Evolutionary conservation across 371 early-diverging fungal genomes (phyloP).

Genomic region (Dipsacomyces acuminosporus): DNA sequence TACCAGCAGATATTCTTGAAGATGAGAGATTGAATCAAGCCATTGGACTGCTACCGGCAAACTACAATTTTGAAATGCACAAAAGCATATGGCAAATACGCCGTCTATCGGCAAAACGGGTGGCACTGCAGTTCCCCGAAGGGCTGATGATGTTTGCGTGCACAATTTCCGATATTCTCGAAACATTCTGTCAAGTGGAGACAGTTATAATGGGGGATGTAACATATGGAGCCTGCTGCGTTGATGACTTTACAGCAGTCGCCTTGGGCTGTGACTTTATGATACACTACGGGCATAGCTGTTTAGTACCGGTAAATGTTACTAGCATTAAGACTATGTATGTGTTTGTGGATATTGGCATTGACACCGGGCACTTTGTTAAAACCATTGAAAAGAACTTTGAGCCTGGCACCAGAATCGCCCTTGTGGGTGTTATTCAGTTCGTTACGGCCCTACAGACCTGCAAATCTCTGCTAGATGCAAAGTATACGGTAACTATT

Average conservation of each 20-base stretch:
- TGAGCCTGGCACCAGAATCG: constrained; percentile 61
- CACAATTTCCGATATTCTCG: constrained; percentile 24
- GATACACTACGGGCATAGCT: constrained; percentile 99
- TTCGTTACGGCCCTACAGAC: constrained; percentile 90
- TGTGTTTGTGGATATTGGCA: constrained; percentile 99
- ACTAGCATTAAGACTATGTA: constrained; percentile 96
- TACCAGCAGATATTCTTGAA: constrained; percentile 81
- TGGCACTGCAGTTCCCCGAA: constrained; percentile 99
- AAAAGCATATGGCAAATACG: constrained; percentile 94
- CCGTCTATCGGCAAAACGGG: constrained; percentile 72
- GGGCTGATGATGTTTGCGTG: constrained; percentile 94
- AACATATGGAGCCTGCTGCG: constrained; percentile 99
- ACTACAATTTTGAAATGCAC: constrained; percentile 99
- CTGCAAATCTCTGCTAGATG: constrained; percentile 51
- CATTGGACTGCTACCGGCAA: constrained; percentile 78
- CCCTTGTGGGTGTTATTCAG: constrained; percentile 96
- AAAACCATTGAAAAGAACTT: constrained; percentile 84
- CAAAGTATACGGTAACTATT: constrained; percentile 62
- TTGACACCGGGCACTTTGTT: constrained; percentile 92
- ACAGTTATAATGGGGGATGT: constrained; percentile 99
- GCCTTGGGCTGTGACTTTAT: constrained; percentile 96
- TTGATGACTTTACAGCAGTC: constrained; percentile 95
- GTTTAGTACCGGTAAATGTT: constrained; percentile 95
- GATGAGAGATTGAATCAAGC: constrained; percentile 75
- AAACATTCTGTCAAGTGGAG: constrained; percentile 79